Conservation (phyloP, 106 monocot species). For the Phalaenopsis equestris region DNA sequence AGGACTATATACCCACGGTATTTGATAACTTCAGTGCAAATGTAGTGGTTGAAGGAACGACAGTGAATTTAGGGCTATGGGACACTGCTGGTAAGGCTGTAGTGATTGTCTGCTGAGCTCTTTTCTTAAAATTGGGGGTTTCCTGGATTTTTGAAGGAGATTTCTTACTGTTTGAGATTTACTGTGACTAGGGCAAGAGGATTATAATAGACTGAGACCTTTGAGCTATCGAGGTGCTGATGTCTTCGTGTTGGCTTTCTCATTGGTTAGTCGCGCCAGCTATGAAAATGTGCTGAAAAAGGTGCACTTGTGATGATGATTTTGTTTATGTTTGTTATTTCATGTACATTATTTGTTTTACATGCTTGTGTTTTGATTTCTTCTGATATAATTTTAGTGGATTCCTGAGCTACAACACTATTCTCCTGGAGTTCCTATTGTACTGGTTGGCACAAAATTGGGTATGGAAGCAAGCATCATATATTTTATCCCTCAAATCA, state of each 20-base stretch:
- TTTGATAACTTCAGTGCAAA: conserved; percentile 97
- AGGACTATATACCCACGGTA: conserved; percentile 92
- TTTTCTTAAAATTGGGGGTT: conserved; percentile 6
- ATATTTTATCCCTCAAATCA: background rate
- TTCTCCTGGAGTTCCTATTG: conserved; percentile 70
- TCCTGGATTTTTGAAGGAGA: background rate
- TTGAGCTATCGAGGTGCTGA: conserved; percentile 81
- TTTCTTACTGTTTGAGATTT: conserved; percentile 4
- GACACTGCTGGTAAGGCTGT: conserved; percentile 71
- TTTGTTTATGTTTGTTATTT: background rate
- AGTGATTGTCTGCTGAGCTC: background rate
- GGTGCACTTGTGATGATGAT: conserved; percentile 25
- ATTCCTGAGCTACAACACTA: conserved; percentile 85
- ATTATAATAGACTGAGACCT: conserved; percentile 86
- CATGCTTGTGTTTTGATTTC: conserved; percentile 8
- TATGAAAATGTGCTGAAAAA: conserved; percentile 83
- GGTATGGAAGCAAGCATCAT: conserved; percentile 32
- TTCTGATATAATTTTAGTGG: conserved; percentile 43
- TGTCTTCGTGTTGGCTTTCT: conserved; percentile 83
- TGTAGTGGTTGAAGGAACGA: conserved; percentile 63
- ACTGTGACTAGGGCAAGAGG: conserved; percentile 65
- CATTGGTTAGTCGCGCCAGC: conserved; percentile 75
- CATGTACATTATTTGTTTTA: background rate
- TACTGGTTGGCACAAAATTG: conserved; percentile 80
- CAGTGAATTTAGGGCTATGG: conserved; percentile 87